Base-by-base conservation (phyloP, 169 alveolate genomes). In the Theileria orientalis region DNA sequence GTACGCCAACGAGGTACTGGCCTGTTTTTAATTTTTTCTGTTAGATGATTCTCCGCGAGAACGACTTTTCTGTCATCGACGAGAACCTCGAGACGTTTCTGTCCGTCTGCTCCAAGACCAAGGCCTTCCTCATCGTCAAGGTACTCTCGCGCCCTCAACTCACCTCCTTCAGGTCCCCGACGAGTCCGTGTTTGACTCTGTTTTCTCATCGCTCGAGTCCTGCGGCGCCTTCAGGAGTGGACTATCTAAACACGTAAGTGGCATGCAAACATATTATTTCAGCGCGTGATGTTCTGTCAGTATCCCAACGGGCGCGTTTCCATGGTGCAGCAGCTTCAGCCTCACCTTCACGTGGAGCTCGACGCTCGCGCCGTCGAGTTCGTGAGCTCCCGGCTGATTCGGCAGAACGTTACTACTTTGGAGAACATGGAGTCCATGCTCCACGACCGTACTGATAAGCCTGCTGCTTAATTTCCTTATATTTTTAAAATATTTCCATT, bases 321-420 rank as follows among this genome's bases (percentile, higher is more conserved):
- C 69, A 87, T 87, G 93, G 83, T 83, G 52, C 79, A 89, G 61
- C 93, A 87, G 63, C 82, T 87, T 19, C 83, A 84, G 33, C 93
- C 93, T 5, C 76, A 64, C 40, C 60, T 87, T 46, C 93, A 87
- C 57, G 85, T 87, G 41, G 93, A 87, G 37, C 62, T 71, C 35
- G 83, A 83, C 68, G 74, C 62, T 54, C 71, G 63, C 27, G 87
- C 69, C 35, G 87, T 84, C 25, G 59, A 87, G 44, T 52, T 68
- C 9, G 61, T 68, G 13, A 40, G n/a, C 30, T 2, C 47, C 30
- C 13, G 40, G 56, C 37, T 54, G 29, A 13, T 41, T 7, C 14
- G 51, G 73, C 69, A 35, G 56, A 68, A 68, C 19, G 64, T 68
- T 3, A 51, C 76, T 21, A 68, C 76, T 7, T 68, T 68, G n/a